Conservation (phyloP, 805 yeast genomes). For the Nakazawaea molendinolei region DNA sequence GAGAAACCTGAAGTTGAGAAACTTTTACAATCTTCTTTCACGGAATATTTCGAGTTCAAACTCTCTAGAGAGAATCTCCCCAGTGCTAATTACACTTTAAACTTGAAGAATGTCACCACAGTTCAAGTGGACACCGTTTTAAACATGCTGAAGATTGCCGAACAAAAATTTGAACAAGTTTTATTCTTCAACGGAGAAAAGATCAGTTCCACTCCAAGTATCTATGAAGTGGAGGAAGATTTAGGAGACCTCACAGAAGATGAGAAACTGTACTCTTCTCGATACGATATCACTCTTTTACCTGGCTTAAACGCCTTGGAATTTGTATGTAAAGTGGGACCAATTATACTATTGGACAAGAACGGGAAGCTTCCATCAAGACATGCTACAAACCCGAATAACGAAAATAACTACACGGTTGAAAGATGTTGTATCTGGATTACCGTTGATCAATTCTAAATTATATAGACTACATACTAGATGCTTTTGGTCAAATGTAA, state of each 20-base stretch:
- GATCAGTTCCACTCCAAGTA: slow-evolving; percentile 8
- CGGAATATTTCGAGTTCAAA: slow-evolving; percentile 3
- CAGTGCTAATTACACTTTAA: slow-evolving; percentile 5
- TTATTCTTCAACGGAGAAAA: slow-evolving; percentile 12
- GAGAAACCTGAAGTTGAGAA: slow-evolving; percentile 2
- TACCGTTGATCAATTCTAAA: slow-evolving; percentile 24
- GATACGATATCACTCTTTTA: slow-evolving; percentile 40
- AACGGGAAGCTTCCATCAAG: slow-evolving; percentile 16
- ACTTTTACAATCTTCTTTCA: slow-evolving; percentile 5
- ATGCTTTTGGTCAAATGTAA: neutral
- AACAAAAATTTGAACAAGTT: slow-evolving; percentile 11
- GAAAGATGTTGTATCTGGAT: slow-evolving; percentile 35
- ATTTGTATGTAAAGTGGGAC: slow-evolving; percentile 29
- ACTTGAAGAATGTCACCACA: slow-evolving; percentile 5
- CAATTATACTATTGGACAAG: slow-evolving; percentile 16
- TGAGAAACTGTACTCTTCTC: slow-evolving; percentile 16
- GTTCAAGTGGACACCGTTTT: slow-evolving; percentile 6
- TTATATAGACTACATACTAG: neutral
- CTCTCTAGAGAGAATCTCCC: slow-evolving; percentile 2
- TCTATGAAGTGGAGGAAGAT: slow-evolving; percentile 4
- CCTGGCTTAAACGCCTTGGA: slow-evolving; percentile 40
- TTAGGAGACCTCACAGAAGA: neutral
- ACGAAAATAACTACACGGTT: slow-evolving; percentile 18
- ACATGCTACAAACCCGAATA: slow-evolving; percentile 14
- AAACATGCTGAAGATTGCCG: slow-evolving; percentile 5